Evolutionary conservation across 352 stramenopile genomes (phyloP).

Genomic region (Phytophthora sp.): DNA sequence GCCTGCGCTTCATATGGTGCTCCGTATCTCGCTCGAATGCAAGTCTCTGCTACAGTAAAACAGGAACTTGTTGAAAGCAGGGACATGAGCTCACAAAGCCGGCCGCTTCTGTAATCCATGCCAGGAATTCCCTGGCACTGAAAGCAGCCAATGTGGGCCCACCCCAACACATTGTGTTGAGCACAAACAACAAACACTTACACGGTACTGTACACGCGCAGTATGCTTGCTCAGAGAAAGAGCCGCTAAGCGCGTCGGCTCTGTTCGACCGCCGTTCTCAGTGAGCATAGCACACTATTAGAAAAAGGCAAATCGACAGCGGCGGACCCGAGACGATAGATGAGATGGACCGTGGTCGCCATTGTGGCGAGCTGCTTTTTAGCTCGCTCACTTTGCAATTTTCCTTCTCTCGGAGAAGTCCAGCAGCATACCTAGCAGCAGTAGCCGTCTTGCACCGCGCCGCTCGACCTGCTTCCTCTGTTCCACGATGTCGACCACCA

Average conservation of each 20-base stretch:
- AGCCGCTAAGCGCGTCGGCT: conserved; percentile 17
- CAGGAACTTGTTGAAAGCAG: conserved; percentile 35
- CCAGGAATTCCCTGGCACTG: not conserved
- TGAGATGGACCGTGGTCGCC: conserved; percentile 2
- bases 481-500: conserved; percentile 37
- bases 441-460: not conserved
- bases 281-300: conserved; percentile 11
- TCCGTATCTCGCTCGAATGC: conserved; percentile 33
- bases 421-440: no score
- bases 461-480: conserved; percentile 22
- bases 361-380: conserved; percentile 20
- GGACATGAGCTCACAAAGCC: conserved; percentile 30
- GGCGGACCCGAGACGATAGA: conserved; percentile 3
- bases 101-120: not conserved
- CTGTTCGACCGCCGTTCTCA: conserved; percentile 24
- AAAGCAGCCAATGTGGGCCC: conserved; percentile 12
- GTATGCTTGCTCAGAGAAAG: conserved; percentile 28
- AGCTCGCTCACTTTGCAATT: conserved; percentile 40
- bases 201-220: no score
- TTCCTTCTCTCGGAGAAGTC: conserved; percentile 28
- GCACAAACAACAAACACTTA: no score
- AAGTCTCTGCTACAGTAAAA: conserved; percentile 34
- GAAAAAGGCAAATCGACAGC: conserved; percentile 22
- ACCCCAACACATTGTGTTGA: conserved; percentile 15
- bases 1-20: conserved; percentile 22